Percentiles rank a stretch among this genome's conserved stretches.
Conservation (phyloP, 2,329 filamentous ascomycete species). For the Neocatenulostroma microsporum region DNA sequence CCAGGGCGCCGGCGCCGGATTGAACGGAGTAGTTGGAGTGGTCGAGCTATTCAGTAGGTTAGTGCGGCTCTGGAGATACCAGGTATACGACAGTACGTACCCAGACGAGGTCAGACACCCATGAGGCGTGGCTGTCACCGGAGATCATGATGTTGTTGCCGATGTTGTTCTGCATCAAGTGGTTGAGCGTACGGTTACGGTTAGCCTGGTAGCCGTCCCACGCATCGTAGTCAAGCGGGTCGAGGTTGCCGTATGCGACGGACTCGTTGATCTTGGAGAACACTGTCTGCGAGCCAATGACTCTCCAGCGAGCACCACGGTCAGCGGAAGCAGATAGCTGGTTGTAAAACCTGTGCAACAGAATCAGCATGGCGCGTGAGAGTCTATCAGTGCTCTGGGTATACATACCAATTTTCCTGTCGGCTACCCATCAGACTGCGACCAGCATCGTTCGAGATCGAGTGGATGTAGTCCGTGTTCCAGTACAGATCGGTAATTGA, state of each 20-base stretch:
- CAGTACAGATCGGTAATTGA: constrained; percentile 46
- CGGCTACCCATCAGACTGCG: constrained; percentile 62
- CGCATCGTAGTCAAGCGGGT: constrained; percentile 48
- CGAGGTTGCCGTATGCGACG: constrained; percentile 35
- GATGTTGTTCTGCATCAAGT: constrained; percentile 60
- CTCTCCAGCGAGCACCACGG: constrained; percentile 61
- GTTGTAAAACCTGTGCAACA: constrained; percentile 49
- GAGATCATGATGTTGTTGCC: constrained; percentile 65
- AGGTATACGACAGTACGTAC: constrained; percentile 18
- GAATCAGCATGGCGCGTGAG: not conserved
- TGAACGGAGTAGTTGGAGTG: constrained; percentile 29
- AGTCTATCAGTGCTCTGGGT: not conserved
- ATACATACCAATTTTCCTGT: constrained; percentile 58
- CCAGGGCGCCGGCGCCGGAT: constrained; percentile 36
- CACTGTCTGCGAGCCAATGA: constrained; percentile 64
- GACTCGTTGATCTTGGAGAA: constrained; percentile 53
- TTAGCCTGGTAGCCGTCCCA: constrained; percentile 64
- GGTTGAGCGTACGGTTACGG: constrained; percentile 60
- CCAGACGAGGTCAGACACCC: constrained; percentile 43
- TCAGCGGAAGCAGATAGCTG: constrained; percentile 37
- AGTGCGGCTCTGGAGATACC: too few relatives aligned
- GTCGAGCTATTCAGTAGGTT: constrained; percentile 3
- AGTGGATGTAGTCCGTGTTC: constrained; percentile 31
- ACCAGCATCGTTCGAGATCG: constrained; percentile 58
- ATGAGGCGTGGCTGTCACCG: constrained; percentile 62